Evolutionary conservation across 495 filamentous ascomycete genomes (phyloP).

Genomic region (Pseudomonodictys pantanalensis): DNA sequence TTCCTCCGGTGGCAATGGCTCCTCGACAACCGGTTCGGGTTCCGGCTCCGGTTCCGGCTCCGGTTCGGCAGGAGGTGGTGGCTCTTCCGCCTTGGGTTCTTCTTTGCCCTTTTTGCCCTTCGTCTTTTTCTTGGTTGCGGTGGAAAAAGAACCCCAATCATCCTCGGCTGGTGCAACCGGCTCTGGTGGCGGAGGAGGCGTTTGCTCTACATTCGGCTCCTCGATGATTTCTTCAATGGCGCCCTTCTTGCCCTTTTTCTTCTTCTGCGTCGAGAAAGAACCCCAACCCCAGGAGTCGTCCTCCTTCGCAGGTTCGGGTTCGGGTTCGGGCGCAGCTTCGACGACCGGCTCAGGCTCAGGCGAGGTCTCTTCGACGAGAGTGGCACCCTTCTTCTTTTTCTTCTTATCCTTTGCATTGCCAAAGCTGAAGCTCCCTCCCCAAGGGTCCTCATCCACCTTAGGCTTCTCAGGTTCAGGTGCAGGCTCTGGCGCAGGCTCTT

Average conservation of each 20-base stretch:
- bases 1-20: slow-evolving; percentile 6
- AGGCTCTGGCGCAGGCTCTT: slow-evolving; percentile 12
- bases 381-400: slow-evolving; percentile 36
- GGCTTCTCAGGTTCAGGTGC: slow-evolving; percentile 18
- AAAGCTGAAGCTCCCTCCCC: slow-evolving; percentile 16
- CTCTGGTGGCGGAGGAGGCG: slow-evolving; percentile 18
- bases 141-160: slow-evolving; percentile 21
- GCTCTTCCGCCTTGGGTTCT: slow-evolving; percentile 3
- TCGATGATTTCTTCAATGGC: slow-evolving; percentile 27
- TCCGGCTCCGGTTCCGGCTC: slow-evolving; percentile 29
- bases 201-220: slow-evolving; percentile 24
- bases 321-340: slow-evolving; percentile 25
- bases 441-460: slow-evolving; percentile 19
- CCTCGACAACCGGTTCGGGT: slow-evolving; percentile 42
- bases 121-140: slow-evolving; percentile 13
- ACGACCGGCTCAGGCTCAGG: slow-evolving; percentile 14
- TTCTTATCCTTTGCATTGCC: slow-evolving; percentile 27
- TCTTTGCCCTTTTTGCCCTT: slow-evolving; percentile 24
- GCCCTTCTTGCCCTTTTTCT: slow-evolving; percentile 33
- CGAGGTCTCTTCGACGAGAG: slow-evolving; percentile 2
- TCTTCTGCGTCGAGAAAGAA: slow-evolving; percentile 4
- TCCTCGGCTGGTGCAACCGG: slow-evolving; percentile 22
- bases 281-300: slow-evolving; percentile 23
- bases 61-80: neutral
- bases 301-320: slow-evolving; percentile 22